Evolutionary conservation across 2,329 filamentous ascomycete genomes (phyloP), one percentile per base, ranked within the genome.

Genomic region (Botrytis porri): DNA sequence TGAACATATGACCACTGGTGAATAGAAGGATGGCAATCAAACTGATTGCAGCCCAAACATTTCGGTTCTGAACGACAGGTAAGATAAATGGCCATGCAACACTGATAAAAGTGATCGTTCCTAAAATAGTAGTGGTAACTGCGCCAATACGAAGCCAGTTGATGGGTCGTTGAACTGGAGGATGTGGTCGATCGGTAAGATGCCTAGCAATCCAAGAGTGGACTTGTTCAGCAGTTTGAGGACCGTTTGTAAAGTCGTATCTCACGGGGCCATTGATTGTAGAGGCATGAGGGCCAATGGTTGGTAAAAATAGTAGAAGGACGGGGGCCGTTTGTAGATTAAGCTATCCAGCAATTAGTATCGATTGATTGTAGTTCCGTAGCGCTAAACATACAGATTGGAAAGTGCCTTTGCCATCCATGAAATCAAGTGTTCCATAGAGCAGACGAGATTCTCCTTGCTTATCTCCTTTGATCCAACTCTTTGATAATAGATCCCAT

Each of bases 1-100:
- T 99, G 88, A 97, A 99, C 97, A 99, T 99, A 84, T 98, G 95
- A 57, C 96, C 97, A 78, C 93, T 96, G 64, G 92, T 98, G 84
- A 98, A 99, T 73, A 98, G 86, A 60, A 99, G 88, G 75, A 99
- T 95, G 22, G 90, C 87, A 79, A 98, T 94, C 77, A 99, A 85
- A 82, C 93, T 97, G 79, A 97, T 83, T 35, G 93, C 93, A 37
- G 95, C 95, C 96, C 96, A 99, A 29, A 98, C 84, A 80, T 97
- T 98, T 78, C 95, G 92, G 85, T 92, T 98, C 82, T 94, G 93
- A 51, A 98, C 82, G 74, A 98, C 80, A 4, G 95, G 95, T 18
- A 95, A 81, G 20, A 98, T 80, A 79, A 95, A 97, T 9, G 93
- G 93, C 78, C 90, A 92, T 20, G 91, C 88, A 65, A 95, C 90